Evolutionary conservation across 805 yeast species (phyloP).

Genomic region (Kuraishia hungarica): DNA sequence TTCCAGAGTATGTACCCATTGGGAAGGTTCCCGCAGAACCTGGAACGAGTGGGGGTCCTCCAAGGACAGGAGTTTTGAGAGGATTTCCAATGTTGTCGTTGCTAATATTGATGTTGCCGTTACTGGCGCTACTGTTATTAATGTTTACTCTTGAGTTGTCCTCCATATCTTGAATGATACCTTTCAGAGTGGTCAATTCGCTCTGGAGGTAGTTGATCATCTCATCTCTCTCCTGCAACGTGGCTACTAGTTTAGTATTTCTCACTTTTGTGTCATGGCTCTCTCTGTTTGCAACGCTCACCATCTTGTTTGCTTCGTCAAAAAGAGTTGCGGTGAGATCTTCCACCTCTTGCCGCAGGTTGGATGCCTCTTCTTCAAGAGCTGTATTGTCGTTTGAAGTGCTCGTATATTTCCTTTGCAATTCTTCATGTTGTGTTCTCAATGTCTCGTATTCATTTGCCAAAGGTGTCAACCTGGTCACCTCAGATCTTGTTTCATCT

Average conservation of each 20-base stretch:
- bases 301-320: constrained; percentile 82
- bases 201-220: constrained; percentile 56
- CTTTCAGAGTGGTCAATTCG: constrained; percentile 62
- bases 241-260: constrained; percentile 43
- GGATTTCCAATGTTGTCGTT: background rate
- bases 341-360: constrained; percentile 66
- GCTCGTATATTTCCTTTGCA: constrained; percentile 20
- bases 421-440: constrained; percentile 18
- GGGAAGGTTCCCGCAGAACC: background rate
- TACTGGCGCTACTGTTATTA: background rate
- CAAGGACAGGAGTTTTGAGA: constrained; percentile 1
- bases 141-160: background rate
- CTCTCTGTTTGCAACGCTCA: constrained; percentile 65
- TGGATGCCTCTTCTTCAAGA: constrained; percentile 53
- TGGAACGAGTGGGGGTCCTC: background rate
- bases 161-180: constrained; percentile 46
- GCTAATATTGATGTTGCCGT: constrained; percentile 2
- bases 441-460: constrained; percentile 19
- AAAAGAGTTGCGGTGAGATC: constrained; percentile 71
- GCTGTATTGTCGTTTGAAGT: constrained; percentile 10
- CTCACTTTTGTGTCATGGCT: constrained; percentile 50
- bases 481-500: constrained; percentile 17
- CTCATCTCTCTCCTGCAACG: constrained; percentile 60
- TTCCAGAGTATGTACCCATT: background rate
- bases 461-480: constrained; percentile 12